Percentiles rank a stretch among this genome's conserved stretches.
These are phyloP conservation scores for Calonectria pseudoreteaudii DNA, from an alignment of 2,329 filamentous ascomycete genomes.

Conservation along the genomic window DNA sequence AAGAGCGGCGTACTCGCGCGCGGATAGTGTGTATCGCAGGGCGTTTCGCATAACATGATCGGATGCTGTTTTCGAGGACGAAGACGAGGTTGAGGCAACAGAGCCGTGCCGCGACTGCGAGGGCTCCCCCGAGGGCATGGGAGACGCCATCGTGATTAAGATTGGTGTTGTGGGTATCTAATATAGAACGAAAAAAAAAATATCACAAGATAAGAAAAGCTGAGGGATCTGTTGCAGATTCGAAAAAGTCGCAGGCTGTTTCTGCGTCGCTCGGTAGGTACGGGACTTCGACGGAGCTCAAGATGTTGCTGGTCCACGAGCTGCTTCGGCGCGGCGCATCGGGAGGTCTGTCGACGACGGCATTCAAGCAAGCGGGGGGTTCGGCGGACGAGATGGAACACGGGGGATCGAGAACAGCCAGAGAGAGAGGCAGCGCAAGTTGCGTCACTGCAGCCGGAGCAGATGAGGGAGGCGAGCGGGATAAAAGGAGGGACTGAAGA, in stretches of 20 bases:
- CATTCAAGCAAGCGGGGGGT: constrained; percentile 35
- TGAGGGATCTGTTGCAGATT: neutral
- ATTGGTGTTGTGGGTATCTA: constrained; percentile 8
- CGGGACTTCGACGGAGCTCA: constrained; percentile 20
- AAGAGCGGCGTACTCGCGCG: constrained; percentile 86
- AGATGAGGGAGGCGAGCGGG: neutral
- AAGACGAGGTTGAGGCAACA: constrained; percentile 23
- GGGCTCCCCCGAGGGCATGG: constrained; percentile 36
- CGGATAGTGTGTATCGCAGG: constrained; percentile 86
- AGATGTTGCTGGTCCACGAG: constrained; percentile 37
- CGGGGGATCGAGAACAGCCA: neutral
- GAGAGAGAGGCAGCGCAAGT: neutral
- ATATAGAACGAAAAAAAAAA: neutral
- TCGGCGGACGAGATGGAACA: neutral
- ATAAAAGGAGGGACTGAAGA: neutral
- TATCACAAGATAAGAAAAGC: neutral
- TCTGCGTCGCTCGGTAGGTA: constrained; percentile 20
- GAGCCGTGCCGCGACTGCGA: constrained; percentile 30
- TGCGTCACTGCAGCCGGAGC: neutral
- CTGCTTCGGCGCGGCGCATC: constrained; percentile 42
- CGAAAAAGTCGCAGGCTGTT: neutral
- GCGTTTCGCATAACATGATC: constrained; percentile 87
- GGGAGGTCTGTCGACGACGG: constrained; percentile 31
- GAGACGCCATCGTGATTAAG: constrained; percentile 33
- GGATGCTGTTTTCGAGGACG: constrained; percentile 33